Evolutionary conservation across 495 filamentous ascomycete species (phyloP).

Genomic region (Cercophora sp.): DNA sequence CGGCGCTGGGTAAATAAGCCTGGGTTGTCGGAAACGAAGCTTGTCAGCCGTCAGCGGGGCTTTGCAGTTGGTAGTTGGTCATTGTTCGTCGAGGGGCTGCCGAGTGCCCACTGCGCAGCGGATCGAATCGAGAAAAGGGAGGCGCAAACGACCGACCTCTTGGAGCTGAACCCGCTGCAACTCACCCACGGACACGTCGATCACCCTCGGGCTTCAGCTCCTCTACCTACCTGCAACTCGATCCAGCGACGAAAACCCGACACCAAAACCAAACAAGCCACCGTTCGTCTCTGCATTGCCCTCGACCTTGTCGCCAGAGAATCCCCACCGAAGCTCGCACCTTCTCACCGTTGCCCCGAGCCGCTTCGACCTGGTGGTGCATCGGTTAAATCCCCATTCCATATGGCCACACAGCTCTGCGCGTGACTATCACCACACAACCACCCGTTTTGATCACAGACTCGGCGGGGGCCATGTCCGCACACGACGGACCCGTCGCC

Average conservation of each 20-base stretch:
- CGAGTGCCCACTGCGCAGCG: neutral
- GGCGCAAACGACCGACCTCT: neutral
- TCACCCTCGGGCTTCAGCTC: conserved; percentile 6
- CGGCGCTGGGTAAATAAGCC: neutral
- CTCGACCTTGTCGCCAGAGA: neutral
- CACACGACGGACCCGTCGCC: conserved; percentile 9
- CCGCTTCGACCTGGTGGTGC: neutral
- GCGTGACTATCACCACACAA: neutral
- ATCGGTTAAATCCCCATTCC: neutral
- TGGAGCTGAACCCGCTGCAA: neutral
- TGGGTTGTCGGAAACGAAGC: neutral
- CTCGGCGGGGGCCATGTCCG: conserved; percentile 11
- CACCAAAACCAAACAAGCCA: too few relatives aligned
- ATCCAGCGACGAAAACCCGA: too few relatives aligned
- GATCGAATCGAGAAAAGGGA: neutral
- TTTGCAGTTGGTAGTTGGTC: conserved; percentile 1
- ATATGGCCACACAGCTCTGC: conserved; percentile 5
- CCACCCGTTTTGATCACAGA: neutral
- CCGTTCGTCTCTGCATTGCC: neutral
- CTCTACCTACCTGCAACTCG: neutral
- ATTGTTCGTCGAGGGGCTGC: neutral
- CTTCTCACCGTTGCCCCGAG: neutral
- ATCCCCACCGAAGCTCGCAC: neutral
- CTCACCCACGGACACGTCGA: conserved; percentile 1
- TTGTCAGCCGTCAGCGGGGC: conserved; percentile 7